A percentile compares a stretch with the other conserved stretches of the same genome.
Evolutionary conservation across 768 basidiomycete genomes (phyloP).

Genomic region (Russula lepida): DNA sequence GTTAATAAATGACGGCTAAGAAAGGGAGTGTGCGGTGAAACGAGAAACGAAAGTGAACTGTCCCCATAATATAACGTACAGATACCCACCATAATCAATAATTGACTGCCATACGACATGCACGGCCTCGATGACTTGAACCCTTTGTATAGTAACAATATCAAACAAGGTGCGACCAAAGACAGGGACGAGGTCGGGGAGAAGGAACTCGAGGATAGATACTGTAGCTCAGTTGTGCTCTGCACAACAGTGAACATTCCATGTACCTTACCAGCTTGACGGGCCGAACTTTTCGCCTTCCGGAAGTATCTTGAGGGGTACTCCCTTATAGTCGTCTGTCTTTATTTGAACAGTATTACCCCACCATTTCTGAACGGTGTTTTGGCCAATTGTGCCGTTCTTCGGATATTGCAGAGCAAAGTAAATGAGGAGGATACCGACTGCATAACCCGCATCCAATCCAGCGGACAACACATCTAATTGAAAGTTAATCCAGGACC

Average conservation of each 20-base stretch:
- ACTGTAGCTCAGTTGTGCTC: background rate
- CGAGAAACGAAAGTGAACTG: too few relatives aligned
- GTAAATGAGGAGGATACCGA: slow-evolving; percentile 48
- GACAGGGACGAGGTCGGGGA: too few relatives aligned
- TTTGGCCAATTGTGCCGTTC: slow-evolving; percentile 49
- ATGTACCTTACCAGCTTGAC: slow-evolving; percentile 4
- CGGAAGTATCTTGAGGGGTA: slow-evolving; percentile 13
- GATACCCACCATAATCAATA: too few relatives aligned
- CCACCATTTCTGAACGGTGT: slow-evolving; percentile 58
- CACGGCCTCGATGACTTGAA: background rate
- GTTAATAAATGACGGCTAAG: background rate
- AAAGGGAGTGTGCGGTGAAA: background rate
- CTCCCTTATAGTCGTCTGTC: slow-evolving; percentile 27
- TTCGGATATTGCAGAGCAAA: slow-evolving; percentile 57
- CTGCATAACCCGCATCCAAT: slow-evolving; percentile 59
- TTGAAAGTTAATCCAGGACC: too few relatives aligned
- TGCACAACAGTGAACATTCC: background rate
- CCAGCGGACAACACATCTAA: slow-evolving; percentile 65
- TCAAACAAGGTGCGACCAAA: too few relatives aligned
- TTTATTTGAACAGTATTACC: slow-evolving; percentile 43
- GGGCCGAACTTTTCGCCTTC: slow-evolving; percentile 16
- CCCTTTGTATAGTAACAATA: background rate
- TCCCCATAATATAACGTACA: too few relatives aligned
- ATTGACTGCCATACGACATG: too few relatives aligned
- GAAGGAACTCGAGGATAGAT: too few relatives aligned